Conservation (phyloP, 2,329 filamentous ascomycete genomes). For the Botrytis cinerea region DNA sequence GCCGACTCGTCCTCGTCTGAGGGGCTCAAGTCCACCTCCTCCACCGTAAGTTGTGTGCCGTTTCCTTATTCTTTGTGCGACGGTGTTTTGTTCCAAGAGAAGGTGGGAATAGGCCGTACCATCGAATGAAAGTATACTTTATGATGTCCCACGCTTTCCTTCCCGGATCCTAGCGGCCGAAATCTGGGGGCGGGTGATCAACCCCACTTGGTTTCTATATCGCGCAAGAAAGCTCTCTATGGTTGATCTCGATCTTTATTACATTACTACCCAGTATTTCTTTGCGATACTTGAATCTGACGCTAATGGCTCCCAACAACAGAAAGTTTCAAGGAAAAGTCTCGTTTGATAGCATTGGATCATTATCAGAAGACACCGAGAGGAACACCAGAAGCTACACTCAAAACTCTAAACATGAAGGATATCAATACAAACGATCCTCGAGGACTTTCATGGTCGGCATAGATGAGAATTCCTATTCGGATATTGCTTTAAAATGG, state of each 20-base stretch:
- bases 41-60: constrained; percentile 38
- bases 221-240: constrained; percentile 13
- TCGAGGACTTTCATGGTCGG: constrained; percentile 72
- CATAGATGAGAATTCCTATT: constrained; percentile 74
- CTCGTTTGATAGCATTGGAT: constrained; percentile 72
- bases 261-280: background rate
- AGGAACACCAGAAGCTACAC: constrained; percentile 61
- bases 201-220: constrained; percentile 26
- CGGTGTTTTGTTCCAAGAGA: background rate
- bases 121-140: constrained; percentile 7
- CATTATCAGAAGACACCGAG: constrained; percentile 64
- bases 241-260: background rate
- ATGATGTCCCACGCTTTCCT: constrained; percentile 20
- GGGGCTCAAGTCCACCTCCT: constrained; percentile 41
- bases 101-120: constrained; percentile 1
- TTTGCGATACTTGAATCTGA: background rate
- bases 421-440: constrained; percentile 67
- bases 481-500: constrained; percentile 73
- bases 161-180: constrained; percentile 18
- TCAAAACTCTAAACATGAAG: constrained; percentile 69
- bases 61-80: background rate
- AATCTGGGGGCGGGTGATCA: constrained; percentile 24
- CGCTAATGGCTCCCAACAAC: constrained; percentile 30
- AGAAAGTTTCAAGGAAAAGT: constrained; percentile 66
- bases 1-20: constrained; percentile 31